Evolutionary conservation across 352 stramenopile genomes (phyloP), one percentile per base, ranked within the genome.

Genomic region (Phytophthora sansomeana): DNA sequence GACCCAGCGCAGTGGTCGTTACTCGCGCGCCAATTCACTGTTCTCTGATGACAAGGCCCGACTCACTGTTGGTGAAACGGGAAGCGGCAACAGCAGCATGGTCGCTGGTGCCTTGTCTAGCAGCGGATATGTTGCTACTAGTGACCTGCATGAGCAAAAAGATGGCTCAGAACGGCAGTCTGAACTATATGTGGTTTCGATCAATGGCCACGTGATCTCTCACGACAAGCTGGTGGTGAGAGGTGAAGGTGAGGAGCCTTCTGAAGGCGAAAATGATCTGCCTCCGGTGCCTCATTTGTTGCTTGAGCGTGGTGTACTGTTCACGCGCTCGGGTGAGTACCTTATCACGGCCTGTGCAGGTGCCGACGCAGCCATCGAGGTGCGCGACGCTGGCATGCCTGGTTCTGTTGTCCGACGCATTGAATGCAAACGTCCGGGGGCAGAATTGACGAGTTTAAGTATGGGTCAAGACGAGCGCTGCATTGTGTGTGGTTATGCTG

Each of bases 391-490:
- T 26, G 83, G 87, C 5, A 64, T 78, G 43, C 82, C 83, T 16
- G 75, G 65, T 11, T 77, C 75, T 19, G 78, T 93, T 13, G 81
- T 87, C 36, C 82, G 85, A 14, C 83, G 87, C 8, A 93, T 96
- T 43, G 87, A 96, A 33, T 93, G 83, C 68, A 94, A 92, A 58
- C 82, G 85, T 2, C 48, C 66, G 4, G 63, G 63, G 30, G 67
- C 82, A 6, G 78, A 89, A 17, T 51, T 96, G 7, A 93, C 84
- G 29, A 87, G 78, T 46, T 70, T 96, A 49, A 85, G 81, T 24
- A 74, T 96, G 51, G 89, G 85, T 8, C 84, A 90, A 63, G 87
- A 96, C 43, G 87, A 96, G 43, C 82, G 87, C 16, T 94, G 87
- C 50, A 85, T 96, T 19, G 50, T 96, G 35, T 93, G 85, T 30